Conservation (phyloP, 192 early-diverging fungal genomes). For the Backusella morwellensis region DNA sequence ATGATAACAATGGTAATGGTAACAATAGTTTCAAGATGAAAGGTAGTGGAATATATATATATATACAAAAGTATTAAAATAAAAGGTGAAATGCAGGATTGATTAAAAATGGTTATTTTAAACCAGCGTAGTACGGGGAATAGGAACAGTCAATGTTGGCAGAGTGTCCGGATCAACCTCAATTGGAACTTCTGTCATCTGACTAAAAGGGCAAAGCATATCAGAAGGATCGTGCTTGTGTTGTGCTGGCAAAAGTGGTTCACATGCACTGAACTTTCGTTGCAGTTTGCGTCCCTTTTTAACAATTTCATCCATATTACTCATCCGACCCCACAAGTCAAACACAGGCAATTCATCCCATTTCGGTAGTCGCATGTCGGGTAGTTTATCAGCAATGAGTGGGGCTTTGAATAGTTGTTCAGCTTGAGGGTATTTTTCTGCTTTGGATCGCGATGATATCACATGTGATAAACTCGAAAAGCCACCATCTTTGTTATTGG, state of each 20-base stretch:
- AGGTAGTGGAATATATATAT: not conserved
- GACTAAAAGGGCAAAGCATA: conserved; percentile 38
- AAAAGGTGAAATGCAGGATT: conserved; percentile 1
- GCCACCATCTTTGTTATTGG: conserved; percentile 52
- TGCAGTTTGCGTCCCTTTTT: conserved; percentile 40
- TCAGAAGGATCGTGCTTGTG: conserved; percentile 34
- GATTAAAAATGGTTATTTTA: not conserved
- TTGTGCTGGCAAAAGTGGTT: conserved; percentile 1
- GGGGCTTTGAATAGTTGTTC: conserved; percentile 33
- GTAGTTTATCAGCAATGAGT: conserved; percentile 33
- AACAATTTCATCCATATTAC: not conserved
- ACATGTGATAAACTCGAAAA: conserved; percentile 34
- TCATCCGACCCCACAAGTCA: conserved; percentile 46
- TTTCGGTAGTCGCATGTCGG: conserved; percentile 33
- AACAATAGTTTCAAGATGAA: not conserved
- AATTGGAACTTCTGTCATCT: conserved; percentile 4
- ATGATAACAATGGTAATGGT: not conserved
- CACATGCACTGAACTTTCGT: conserved; percentile 37
- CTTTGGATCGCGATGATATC: conserved; percentile 16
- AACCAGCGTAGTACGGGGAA: not conserved
- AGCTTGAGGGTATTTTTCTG: conserved; percentile 25
- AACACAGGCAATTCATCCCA: conserved; percentile 44
- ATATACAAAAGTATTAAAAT: not conserved
- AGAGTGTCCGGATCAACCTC: not conserved
- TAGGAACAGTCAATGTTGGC: not conserved